These are phyloP conservation scores for Candida xiaguanensis DNA, from an alignment of 805 yeast species.

Conservation along the genomic window DNA sequence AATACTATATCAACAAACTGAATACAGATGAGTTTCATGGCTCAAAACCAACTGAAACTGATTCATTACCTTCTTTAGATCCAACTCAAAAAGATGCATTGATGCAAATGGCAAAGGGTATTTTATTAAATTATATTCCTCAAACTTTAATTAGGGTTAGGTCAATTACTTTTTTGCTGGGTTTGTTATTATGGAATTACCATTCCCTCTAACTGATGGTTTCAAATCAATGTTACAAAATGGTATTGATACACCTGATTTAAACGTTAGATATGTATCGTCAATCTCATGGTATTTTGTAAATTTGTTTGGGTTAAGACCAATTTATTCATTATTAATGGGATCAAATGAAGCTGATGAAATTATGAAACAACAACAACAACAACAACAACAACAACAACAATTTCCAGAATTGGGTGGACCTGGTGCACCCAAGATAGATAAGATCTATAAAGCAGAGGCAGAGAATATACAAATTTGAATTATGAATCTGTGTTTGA, in stretches of 20 bases:
- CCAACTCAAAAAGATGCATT: conserved; percentile 69
- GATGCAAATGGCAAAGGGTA: conserved; percentile 74
- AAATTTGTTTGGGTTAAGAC: conserved; percentile 75
- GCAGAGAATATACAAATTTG: conserved; percentile 72
- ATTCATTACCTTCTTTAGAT: conserved; percentile 61
- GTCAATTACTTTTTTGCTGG: conserved; percentile 92
- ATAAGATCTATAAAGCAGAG: conserved; percentile 60
- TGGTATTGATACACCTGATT: conserved; percentile 78
- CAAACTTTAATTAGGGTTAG: conserved; percentile 95
- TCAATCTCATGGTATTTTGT: conserved; percentile 96
- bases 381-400: conserved; percentile 28
- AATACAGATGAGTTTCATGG: conserved; percentile 55
- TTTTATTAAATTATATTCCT: conserved; percentile 80
- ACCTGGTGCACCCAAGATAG: conserved; percentile 63
- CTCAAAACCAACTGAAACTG: conserved; percentile 22
- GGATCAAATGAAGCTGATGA: conserved; percentile 48
- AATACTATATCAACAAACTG: conserved; percentile 44
- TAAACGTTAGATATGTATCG: conserved; percentile 89
- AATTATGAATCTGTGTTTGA: conserved; percentile 50
- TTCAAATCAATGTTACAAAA: conserved; percentile 91
- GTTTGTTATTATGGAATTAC: conserved; percentile 72
- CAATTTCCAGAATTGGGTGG: conserved; percentile 39
- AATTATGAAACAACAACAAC: conserved; percentile 36
- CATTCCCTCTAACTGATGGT: conserved; percentile 85
- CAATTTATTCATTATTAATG: conserved; percentile 70